Base-by-base conservation (phyloP, 2,329 filamentous ascomycete species). In the Alternaria solani region DNA sequence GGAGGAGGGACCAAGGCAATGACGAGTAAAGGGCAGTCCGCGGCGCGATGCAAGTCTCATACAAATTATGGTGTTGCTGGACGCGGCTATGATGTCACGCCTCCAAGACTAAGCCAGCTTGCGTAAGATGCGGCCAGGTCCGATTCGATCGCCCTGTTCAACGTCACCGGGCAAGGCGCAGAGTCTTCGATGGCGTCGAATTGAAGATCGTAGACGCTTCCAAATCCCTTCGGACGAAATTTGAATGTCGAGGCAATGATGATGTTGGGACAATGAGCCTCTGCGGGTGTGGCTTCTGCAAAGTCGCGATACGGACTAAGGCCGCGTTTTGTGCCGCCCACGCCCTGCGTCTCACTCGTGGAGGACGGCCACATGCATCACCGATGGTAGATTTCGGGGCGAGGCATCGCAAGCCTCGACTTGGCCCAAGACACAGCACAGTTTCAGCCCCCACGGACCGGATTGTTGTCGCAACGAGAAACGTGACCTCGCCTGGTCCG, bases 31-130 rank as follows among this genome's bases (percentile, higher is more conserved):
- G 34, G 34, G n/a, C 20, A 23, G 32, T 28, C 18, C n/a, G 43
- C 30, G 36, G 36, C 38, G 55, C 51, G 41, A 39, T 20, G 23
- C 43, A 63, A 58, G 57, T 59, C 60, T 63, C 59, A 42, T 46
- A 38, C 39, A 59, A 49, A 30, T 49, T 28, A 43, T 63, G 54
- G 44, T 61, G 54, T 44, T 49, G 57, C 43, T 42, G 54, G 53
- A 58, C 51, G 53, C 43, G 48, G 25, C 56, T 48, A 63, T 64
- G 63, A 64, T 66, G 61, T 62, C 61, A 65, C 41, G 14, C n/a
- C 16, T 57, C 54, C 25, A 51, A 28, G 32, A 47, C 55, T 53
- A 57, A 34, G 51, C 52, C 57, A 38, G 55, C 43, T 54, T 66
- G 20, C 34, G 52, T 53, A 54, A 62, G 59, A 49, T 59, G 30